Conservation (phyloP, 352 stramenopile species). For the Globisporangium echinulatum region DNA sequence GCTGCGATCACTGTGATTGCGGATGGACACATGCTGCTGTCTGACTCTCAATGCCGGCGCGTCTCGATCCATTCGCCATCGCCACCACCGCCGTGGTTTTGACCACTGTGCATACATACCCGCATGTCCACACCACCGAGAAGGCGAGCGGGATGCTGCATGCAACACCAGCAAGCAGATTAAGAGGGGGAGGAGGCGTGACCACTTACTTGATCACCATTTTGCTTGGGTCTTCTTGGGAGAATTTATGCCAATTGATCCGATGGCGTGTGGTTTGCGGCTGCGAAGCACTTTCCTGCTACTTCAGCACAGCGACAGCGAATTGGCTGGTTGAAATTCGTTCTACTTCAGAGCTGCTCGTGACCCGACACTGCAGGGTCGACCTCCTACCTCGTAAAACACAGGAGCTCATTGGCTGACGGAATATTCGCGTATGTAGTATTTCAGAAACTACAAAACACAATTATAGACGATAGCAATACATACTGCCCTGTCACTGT, state of each 20-base stretch:
- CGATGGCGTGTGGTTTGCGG: conserved; percentile 22
- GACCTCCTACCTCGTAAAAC: too few relatives aligned
- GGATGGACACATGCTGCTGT: not conserved
- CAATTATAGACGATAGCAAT: too few relatives aligned
- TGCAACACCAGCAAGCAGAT: not conserved
- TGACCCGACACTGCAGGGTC: too few relatives aligned
- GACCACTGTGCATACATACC: not conserved
- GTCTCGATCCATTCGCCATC: not conserved
- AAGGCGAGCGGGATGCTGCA: not conserved
- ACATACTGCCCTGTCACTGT: too few relatives aligned
- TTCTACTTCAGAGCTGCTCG: conserved; percentile 31
- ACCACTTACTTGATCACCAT: conserved; percentile 89
- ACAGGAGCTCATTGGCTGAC: too few relatives aligned
- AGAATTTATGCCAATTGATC: conserved; percentile 85
- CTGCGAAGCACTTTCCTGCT: conserved; percentile 20
- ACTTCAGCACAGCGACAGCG: conserved; percentile 38
- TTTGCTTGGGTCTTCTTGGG: conserved; percentile 84
- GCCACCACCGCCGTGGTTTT: not conserved
- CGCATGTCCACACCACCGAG: too few relatives aligned
- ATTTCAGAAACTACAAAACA: too few relatives aligned
- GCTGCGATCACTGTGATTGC: too few relatives aligned
- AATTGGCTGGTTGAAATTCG: conserved; percentile 83
- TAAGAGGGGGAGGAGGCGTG: not conserved
- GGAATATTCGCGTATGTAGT: too few relatives aligned
- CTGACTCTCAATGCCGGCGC: too few relatives aligned